Evolutionary conservation across 2,329 filamentous ascomycete species (phyloP).

Genomic region (Huntiella moniliformis): DNA sequence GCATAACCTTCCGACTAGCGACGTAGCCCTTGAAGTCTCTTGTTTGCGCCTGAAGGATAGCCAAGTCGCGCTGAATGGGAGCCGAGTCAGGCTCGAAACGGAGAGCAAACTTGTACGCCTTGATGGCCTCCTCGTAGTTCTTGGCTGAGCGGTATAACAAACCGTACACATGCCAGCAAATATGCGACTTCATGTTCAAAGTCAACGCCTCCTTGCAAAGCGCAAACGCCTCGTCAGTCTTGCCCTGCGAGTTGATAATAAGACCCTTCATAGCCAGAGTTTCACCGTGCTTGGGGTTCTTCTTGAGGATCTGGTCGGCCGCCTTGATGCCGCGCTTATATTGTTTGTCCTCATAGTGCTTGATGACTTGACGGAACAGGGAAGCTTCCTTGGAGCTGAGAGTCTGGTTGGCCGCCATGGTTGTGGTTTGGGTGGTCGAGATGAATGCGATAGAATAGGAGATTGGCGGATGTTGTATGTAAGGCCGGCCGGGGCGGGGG

Average conservation of each 20-base stretch:
- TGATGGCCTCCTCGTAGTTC: slow-evolving; percentile 98
- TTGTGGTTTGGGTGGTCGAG: slow-evolving; percentile 29
- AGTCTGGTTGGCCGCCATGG: slow-evolving; percentile 30
- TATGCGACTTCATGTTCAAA: slow-evolving; percentile 96
- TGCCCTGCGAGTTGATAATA: slow-evolving; percentile 82
- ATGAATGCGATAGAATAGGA: no score
- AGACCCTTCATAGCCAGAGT: slow-evolving; percentile 98
- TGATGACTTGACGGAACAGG: slow-evolving; percentile 86
- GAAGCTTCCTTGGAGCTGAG: slow-evolving; percentile 76
- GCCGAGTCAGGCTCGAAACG: slow-evolving; percentile 82
- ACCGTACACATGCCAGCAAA: slow-evolving; percentile 98
- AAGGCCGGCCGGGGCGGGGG: no score
- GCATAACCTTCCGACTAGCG: slow-evolving; percentile 71
- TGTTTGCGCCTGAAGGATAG: slow-evolving; percentile 87
- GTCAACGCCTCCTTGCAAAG: slow-evolving; percentile 82
- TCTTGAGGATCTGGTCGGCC: slow-evolving; percentile 89
- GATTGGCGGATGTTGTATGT: no score
- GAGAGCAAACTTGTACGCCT: slow-evolving; percentile 93
- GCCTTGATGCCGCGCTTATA: slow-evolving; percentile 90
- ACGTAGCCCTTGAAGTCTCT: slow-evolving; percentile 88
- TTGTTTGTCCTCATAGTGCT: slow-evolving; percentile 94
- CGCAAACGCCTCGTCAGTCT: slow-evolving; percentile 83
- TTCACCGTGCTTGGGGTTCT: slow-evolving; percentile 89
- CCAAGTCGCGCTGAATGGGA: slow-evolving; percentile 87
- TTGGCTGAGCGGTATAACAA: slow-evolving; percentile 82